Base-by-base conservation (phyloP, 768 basidiomycete genomes). In the Panaeolus cyanescens region DNA sequence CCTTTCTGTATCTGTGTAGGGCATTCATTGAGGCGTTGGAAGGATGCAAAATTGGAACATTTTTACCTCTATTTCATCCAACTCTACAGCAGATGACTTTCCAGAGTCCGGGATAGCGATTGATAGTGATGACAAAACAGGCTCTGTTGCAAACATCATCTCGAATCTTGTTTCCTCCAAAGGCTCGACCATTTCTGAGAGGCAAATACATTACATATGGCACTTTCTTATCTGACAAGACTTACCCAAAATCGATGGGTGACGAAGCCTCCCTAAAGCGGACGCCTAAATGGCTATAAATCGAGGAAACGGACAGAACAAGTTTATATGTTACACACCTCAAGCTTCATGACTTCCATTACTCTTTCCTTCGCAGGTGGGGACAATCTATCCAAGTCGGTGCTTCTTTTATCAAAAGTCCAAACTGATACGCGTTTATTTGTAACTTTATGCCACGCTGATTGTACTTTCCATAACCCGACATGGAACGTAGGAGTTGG, bases 51-150 rank as follows among this genome's bases (percentile, higher is more conserved):
- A n/a, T n/a, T n/a, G n/a, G n/a, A n/a, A n/a, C n/a, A n/a, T n/a
- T n/a, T n/a, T n/a, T 33, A 92, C 95, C 80, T 99, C 97, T 39
- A 98, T 90, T 79, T 99, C 97, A 73, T 99, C 97, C 22, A 99
- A 78, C 70, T 98, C 96, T 15, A 91, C 86, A 58, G 87, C 70
- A 37, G 86, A 78, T 32, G 80, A 74, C 59, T 81, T 77, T 37
- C 84, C 80, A 4, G 85, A 83, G 39, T 88, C 87, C 6, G 86
- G 83, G 59, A 95, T 90, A 5, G 92, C 89, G 22, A 89, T 79
- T 56, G 89, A 85, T 12, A 99, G 82, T 1, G 93, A 92, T 0
- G 94, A 91, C 9, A 93, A 75, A 32, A 99, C 79, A 31, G 90
- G 90, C 70, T 99, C 97, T 0, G 97, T 97, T 7, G 96, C 96